Evolutionary conservation across 768 basidiomycete species (phyloP).

Genomic region (Psilocybe azurescens): DNA sequence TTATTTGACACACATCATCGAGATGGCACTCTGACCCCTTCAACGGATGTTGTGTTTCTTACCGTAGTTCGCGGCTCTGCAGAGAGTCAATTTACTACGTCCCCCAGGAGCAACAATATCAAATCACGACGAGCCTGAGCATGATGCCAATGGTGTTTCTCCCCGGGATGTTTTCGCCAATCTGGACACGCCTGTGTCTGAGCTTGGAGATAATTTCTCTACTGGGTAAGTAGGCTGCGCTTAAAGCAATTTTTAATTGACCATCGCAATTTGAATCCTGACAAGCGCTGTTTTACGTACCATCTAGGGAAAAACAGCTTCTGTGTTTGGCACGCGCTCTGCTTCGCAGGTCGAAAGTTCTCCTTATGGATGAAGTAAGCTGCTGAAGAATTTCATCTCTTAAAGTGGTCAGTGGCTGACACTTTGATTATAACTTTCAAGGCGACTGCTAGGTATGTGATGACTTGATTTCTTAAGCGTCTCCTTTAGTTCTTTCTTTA

Average conservation of each 20-base stretch:
- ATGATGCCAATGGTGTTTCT: neutral
- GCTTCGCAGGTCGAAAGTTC: slow-evolving; percentile 71
- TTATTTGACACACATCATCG: neutral
- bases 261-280: too few species aligned
- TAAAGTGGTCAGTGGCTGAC: too few species aligned
- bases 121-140: neutral
- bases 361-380: slow-evolving; percentile 81
- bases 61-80: slow-evolving; percentile 15
- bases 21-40: too few species aligned
- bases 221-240: slow-evolving; percentile 40
- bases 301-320: slow-evolving; percentile 67
- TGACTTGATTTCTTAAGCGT: too few species aligned
- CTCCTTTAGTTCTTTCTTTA: too few species aligned
- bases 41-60: neutral
- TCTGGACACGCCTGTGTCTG: slow-evolving; percentile 64
- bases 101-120: neutral
- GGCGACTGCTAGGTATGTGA: slow-evolving; percentile 23
- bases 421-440: neutral
- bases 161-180: slow-evolving; percentile 15
- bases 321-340: slow-evolving; percentile 88
- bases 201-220: slow-evolving; percentile 81
- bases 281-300: too few species aligned
- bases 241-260: too few species aligned
- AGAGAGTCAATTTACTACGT: slow-evolving; percentile 13
- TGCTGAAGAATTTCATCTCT: neutral